Base-by-base conservation (phyloP, 805 yeast genomes). In the Grigorovia jiainica region DNA sequence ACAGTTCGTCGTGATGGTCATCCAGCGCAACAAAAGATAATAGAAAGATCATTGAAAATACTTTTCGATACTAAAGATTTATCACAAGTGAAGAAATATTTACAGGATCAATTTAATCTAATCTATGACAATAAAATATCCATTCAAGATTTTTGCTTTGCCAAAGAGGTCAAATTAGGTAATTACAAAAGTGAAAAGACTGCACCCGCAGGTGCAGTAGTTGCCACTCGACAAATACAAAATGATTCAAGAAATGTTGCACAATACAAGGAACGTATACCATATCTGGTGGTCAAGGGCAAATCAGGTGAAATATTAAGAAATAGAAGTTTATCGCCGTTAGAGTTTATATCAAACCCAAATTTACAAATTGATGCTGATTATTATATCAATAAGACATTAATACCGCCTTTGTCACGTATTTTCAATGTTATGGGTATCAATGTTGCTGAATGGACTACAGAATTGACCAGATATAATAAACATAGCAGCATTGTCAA, bases 1-100 rank as follows among this genome's bases (percentile, higher is more conserved):
- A 92, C 97, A 0, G 85, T 92, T 0, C 64, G 98, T 48, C 66
- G 98, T 48, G 98, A 92, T 61, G 97, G 97, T 0, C 82, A 89
- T 20, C 95, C 95, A 0, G 95, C 95, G 0, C 94, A 85, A 49
- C 94, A 79, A 61, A 79, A 80, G 49, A 78, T 92, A 16, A 79
- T 85, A 24, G 94, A 86, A 47, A 75, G 77, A 44, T 63, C 82
- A 0, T 61, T 92, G 4, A 65, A 82, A 29, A 67, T 76, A 0
- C 60, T 92, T 3, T 92, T 92, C 57, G 83, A 80, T 10, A 74
- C 89, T 0, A 63, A 69, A 21, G 86, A 90, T 54, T 54, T 92
- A 9, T 78, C 95, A 0, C 42, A 59, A 27, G 84, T 90, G 9
- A 87, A 87, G 54, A 42, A 52, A 2, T 89, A 78, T 50, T 75